These are phyloP conservation scores for Kalmusia sp. DNA, from an alignment of 2,329 filamentous ascomycete species.

Conservation along the genomic window DNA sequence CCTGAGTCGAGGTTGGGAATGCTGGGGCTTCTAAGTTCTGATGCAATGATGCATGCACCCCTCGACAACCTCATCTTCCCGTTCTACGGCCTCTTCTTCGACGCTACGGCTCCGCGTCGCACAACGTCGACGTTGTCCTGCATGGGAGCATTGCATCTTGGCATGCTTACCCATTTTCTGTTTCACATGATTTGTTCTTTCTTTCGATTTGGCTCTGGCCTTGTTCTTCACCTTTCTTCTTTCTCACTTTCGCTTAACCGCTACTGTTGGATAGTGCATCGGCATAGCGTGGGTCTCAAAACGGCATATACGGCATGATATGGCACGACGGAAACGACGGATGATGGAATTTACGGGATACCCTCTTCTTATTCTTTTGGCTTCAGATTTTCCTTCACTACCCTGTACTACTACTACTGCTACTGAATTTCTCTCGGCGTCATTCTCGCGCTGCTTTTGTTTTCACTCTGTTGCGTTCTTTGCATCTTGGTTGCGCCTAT, in stretches of 20 bases:
- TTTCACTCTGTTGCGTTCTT: background rate
- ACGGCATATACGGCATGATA: conserved; percentile 18
- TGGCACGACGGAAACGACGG: conserved; percentile 18
- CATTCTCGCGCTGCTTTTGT: background rate
- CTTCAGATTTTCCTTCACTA: background rate
- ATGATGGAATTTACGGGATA: conserved; percentile 20
- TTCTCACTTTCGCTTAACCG: conserved; percentile 17
- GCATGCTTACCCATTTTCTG: conserved; percentile 1
- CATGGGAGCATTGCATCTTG: conserved; percentile 3
- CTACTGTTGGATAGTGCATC: conserved; percentile 38
- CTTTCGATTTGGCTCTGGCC: conserved; percentile 7
- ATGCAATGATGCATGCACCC: background rate
- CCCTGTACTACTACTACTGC: conserved; percentile 10
- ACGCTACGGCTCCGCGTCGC: background rate
- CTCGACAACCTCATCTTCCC: background rate
- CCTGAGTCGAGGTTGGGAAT: conserved; percentile 36
- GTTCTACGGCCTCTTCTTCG: background rate
- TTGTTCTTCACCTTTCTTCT: conserved; percentile 7
- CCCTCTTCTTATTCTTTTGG: conserved; percentile 13
- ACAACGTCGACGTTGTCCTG: background rate
- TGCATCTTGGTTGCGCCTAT: background rate
- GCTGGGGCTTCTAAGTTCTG: conserved; percentile 35
- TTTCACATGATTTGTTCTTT: conserved; percentile 5
- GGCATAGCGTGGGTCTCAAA: conserved; percentile 28
- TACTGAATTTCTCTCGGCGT: background rate